A percentile compares a stretch with the other conserved stretches of the same genome.
phyloP scores from a whole-genome alignment of 371 early-diverging fungal species.

The Syncephalastrum sp. region DNA sequence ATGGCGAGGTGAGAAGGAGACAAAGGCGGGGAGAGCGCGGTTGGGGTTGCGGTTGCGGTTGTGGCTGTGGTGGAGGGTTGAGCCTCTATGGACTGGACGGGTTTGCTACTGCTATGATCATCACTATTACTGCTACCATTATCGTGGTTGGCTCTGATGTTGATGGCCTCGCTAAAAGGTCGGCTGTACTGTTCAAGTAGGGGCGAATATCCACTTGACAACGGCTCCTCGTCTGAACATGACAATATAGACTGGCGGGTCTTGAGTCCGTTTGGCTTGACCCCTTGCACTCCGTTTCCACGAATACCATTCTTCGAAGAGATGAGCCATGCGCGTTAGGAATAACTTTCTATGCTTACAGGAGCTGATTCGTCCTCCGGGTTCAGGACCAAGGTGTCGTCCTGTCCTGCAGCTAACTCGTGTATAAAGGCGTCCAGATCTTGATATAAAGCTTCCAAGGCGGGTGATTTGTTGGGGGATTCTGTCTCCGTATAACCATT shows the following conservation, averaged over 20 bases:
- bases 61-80: neutral
- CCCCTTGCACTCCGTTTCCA: no score
- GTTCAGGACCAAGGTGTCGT: neutral
- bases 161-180: slow-evolving; percentile 11
- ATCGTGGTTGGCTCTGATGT: neutral
- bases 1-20: slow-evolving; percentile 14
- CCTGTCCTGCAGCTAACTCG: slow-evolving; percentile 16
- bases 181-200: slow-evolving; percentile 15
- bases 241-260: neutral
- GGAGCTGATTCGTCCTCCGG: no score
- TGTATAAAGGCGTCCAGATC: slow-evolving; percentile 22
- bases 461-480: slow-evolving; percentile 14
- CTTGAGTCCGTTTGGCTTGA: neutral
- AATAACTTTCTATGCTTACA: no score
- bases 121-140: neutral
- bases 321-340: no score
- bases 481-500: slow-evolving; percentile 2
- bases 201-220: slow-evolving; percentile 17
- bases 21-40: slow-evolving; percentile 11
- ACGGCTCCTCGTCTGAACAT: slow-evolving; percentile 13
- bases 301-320: no score
- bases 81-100: no score
- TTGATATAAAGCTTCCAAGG: slow-evolving; percentile 18
- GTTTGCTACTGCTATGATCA: no score
- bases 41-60: neutral